phyloP scores from a whole-genome alignment of 2,329 filamentous ascomycete genomes.

The Eutypella sp. region DNA sequence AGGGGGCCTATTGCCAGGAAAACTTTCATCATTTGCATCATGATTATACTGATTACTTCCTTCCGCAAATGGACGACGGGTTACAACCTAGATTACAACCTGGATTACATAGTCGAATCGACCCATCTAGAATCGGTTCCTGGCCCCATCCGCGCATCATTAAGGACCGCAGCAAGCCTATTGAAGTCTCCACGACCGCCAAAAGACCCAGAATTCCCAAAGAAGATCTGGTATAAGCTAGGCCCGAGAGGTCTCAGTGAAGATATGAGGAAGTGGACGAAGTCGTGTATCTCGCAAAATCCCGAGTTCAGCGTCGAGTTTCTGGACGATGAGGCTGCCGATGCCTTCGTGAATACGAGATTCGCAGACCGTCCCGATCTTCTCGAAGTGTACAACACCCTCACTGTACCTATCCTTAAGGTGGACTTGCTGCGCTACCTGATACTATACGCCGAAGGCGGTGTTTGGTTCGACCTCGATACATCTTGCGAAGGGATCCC shows the following conservation, averaged over 20 bases:
- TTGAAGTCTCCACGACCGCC: too few relatives aligned
- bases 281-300: constrained; percentile 25
- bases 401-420: constrained; percentile 11
- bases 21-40: too few relatives aligned
- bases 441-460: constrained; percentile 11
- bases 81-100: too few relatives aligned
- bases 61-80: too few relatives aligned
- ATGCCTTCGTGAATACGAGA: constrained; percentile 59
- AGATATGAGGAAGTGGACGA: constrained; percentile 25
- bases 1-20: too few relatives aligned
- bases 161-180: too few relatives aligned
- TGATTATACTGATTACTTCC: too few relatives aligned
- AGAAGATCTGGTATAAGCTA: constrained; percentile 35
- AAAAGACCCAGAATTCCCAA: too few relatives aligned
- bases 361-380: constrained; percentile 34
- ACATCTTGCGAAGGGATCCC: constrained; percentile 7
- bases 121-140: too few relatives aligned
- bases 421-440: constrained; percentile 9
- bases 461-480: constrained; percentile 12
- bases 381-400: constrained; percentile 16
- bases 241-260: constrained; percentile 29
- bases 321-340: constrained; percentile 20
- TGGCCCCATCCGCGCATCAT: too few relatives aligned
- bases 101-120: too few relatives aligned
- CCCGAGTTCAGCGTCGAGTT: constrained; percentile 20